phyloP scores from a whole-genome alignment of 768 basidiomycete species.

The Phylloporus sp. region DNA sequence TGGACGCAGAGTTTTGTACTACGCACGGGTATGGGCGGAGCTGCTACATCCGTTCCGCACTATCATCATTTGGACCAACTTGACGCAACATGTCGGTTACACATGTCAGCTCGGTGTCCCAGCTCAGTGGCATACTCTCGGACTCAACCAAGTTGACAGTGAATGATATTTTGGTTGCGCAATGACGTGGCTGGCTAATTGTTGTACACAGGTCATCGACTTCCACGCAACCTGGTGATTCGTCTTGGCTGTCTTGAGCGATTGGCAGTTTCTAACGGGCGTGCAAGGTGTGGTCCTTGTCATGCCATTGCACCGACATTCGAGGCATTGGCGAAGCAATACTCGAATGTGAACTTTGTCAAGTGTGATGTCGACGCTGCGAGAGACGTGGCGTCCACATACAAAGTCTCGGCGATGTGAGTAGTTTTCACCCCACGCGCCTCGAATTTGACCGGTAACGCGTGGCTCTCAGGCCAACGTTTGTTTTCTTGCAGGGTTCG shows the following conservation, averaged over 20 bases:
- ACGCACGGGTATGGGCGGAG: no score
- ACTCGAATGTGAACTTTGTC: slow-evolving; percentile 70
- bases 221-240: slow-evolving; percentile 79
- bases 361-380: slow-evolving; percentile 79
- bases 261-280: slow-evolving; percentile 7
- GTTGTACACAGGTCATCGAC: slow-evolving; percentile 61
- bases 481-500: slow-evolving; percentile 67
- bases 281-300: slow-evolving; percentile 77
- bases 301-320: slow-evolving; percentile 76
- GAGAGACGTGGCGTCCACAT: slow-evolving; percentile 57
- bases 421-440: slow-evolving; percentile 14
- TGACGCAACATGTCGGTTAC: slow-evolving; percentile 51
- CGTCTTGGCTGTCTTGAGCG: neutral
- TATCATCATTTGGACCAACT: neutral
- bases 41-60: no score
- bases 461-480: slow-evolving; percentile 62
- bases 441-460: neutral
- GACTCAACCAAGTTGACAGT: slow-evolving; percentile 66
- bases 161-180: slow-evolving; percentile 8
- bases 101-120: slow-evolving; percentile 56
- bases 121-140: slow-evolving; percentile 56
- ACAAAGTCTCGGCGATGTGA: slow-evolving; percentile 70
- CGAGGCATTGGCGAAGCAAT: slow-evolving; percentile 64
- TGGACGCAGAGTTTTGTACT: no score
- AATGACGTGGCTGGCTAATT: neutral